Base-by-base conservation (phyloP, 176 grass and related monocot species). In the Avena insularis region DNA sequence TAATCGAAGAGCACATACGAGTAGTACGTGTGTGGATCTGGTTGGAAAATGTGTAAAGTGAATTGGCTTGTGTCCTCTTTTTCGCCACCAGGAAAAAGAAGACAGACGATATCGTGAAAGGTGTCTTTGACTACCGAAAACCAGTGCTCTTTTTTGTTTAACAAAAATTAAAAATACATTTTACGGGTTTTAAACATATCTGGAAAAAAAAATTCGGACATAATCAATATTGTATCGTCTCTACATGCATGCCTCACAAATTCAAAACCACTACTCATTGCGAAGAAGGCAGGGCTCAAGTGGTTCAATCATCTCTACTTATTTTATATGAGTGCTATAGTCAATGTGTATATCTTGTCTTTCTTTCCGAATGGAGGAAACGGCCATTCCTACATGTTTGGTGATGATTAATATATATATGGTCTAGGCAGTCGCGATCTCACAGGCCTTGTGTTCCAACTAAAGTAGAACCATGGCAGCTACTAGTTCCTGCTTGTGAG, bases 301-400 rank as follows among this genome's bases (percentile, higher is more conserved):
- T 66, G 27, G 63, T 66, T 66, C 63, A 66, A 8, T 66, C 16
- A 66, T 66, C 15, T 33, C 27, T 66, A 14, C 31, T 64, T 62
- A 35, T 35, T 35, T 35, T 35, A 35, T 62, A 27, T 17, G 83
- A 77, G 46, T 85, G 83, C 58, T 40, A 17, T 43, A 40, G 83
- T 47, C 29, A 54, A 17, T 35, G 33, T 66, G 77, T n/a, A 20
- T 60, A 21, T 23, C 53, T 11, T 8, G 20, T 62, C 6, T 57
- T 71, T 35, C 6, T 68, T 47, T 40, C 75, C 13, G n/a, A 9
- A 84, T 31, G 13, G 49, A 46, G 9, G 40, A 65, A 78, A 16
- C 43, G 16, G 12, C n/a, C 33, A 6, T 57, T 50, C 27, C 31
- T 33, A 33, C 2, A 33, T 33, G 31, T 33, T 43, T 59, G 55